Percentiles rank a stretch among this genome's conserved stretches.
These are phyloP conservation scores for Fusarium mangiferae DNA, from an alignment of 2,329 filamentous ascomycete species.

Conservation along the genomic window DNA sequence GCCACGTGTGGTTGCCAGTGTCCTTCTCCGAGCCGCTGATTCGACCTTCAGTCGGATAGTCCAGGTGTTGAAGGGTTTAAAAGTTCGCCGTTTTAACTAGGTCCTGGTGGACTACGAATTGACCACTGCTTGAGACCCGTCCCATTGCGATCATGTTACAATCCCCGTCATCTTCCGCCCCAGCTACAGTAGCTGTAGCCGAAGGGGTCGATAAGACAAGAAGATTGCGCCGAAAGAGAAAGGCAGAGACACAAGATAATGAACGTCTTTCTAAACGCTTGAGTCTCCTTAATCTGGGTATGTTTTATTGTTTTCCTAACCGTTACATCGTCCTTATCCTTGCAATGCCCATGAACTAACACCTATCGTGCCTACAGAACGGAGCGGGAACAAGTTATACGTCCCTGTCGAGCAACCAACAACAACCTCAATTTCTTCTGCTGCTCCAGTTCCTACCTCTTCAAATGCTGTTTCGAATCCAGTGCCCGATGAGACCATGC, in stretches of 20 bases:
- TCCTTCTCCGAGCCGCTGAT: conserved; percentile 24
- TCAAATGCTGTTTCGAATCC: conserved; percentile 21
- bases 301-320: conserved; percentile 28
- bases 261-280: conserved; percentile 87
- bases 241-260: conserved; percentile 68
- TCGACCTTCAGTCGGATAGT: conserved; percentile 10
- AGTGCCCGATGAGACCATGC: conserved; percentile 72
- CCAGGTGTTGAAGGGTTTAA: conserved; percentile 32
- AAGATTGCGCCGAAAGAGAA: conserved; percentile 62
- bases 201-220: conserved; percentile 34
- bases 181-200: conserved; percentile 30
- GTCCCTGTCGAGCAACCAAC: conserved; percentile 67
- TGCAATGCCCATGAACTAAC: not conserved
- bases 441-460: conserved; percentile 32
- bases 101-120: conserved; percentile 14
- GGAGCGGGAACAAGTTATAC: conserved; percentile 72
- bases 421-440: conserved; percentile 34
- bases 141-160: conserved; percentile 49
- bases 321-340: not conserved
- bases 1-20: conserved; percentile 25
- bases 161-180: conserved; percentile 41
- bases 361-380: conserved; percentile 56
- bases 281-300: conserved; percentile 85
- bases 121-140: not conserved
- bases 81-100: conserved; percentile 25